Conservation (phyloP, 805 yeast genomes). For the Pichia cephalocereana region DNA sequence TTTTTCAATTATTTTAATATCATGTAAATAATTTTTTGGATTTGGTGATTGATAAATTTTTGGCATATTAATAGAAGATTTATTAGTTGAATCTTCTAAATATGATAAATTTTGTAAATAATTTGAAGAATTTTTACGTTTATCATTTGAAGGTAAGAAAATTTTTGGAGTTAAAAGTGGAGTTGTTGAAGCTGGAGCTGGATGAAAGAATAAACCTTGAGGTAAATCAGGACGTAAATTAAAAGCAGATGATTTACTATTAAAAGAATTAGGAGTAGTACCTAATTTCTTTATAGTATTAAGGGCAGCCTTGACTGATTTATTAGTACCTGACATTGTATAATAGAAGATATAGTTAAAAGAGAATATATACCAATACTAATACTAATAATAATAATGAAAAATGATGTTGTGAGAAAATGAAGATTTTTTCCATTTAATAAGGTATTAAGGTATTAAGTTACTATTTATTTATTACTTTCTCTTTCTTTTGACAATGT, state of each 20-base stretch:
- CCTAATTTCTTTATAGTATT: slow-evolving; percentile 14
- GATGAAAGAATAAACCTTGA: slow-evolving; percentile 27
- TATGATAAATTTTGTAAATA: slow-evolving; percentile 21
- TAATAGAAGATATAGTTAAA: neutral
- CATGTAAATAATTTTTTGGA: slow-evolving; percentile 22
- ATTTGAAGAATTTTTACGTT: slow-evolving; percentile 18
- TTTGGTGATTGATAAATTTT: slow-evolving; percentile 13
- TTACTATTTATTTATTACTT: no score
- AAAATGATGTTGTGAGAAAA: no score
- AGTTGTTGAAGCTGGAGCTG: slow-evolving; percentile 27
- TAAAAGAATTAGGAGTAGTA: slow-evolving; percentile 28
- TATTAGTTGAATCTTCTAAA: slow-evolving; percentile 6
- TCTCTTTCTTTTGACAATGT: slow-evolving; percentile 28
- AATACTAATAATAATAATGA: no score
- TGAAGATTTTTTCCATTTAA: no score
- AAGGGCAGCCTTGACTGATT: neutral
- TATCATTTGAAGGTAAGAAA: slow-evolving; percentile 25
- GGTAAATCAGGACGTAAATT: slow-evolving; percentile 27
- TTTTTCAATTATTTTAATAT: slow-evolving; percentile 18
- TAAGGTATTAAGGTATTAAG: no score
- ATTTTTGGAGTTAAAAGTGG: slow-evolving; percentile 28
- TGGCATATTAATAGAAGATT: slow-evolving; percentile 24
- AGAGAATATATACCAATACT: neutral
- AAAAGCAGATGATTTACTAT: slow-evolving; percentile 28
- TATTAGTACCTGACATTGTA: neutral